Conservation (phyloP, 2,329 filamentous ascomycete species). For the Apiospora sp. region DNA sequence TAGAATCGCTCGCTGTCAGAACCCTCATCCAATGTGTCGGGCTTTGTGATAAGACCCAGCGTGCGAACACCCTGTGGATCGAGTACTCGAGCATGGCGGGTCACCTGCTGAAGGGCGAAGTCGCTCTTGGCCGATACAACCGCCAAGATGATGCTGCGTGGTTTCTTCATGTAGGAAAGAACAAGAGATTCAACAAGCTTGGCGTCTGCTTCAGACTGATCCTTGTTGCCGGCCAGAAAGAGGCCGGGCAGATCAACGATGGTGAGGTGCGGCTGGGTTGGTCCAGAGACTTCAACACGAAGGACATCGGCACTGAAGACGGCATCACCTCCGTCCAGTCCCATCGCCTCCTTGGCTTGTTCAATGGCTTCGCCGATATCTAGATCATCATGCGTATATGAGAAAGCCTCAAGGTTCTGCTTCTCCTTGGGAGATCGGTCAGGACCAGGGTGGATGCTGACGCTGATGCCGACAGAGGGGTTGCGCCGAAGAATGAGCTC, state of each 20-base stretch:
- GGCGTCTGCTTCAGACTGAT: constrained; percentile 53
- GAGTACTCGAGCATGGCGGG: constrained; percentile 50
- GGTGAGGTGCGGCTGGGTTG: constrained; percentile 58
- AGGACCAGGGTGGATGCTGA: neutral
- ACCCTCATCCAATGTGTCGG: constrained; percentile 43
- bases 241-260: constrained; percentile 66
- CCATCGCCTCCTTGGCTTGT: constrained; percentile 42
- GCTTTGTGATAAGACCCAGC: constrained; percentile 58
- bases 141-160: constrained; percentile 65
- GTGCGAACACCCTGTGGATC: constrained; percentile 48
- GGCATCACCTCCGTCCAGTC: constrained; percentile 24
- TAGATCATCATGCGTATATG: neutral
- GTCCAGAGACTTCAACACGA: constrained; percentile 54
- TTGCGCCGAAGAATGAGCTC: neutral
- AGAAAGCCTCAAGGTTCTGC: neutral
- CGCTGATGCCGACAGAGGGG: neutral
- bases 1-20: constrained; percentile 50
- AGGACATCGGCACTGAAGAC: constrained; percentile 55
- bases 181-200: constrained; percentile 55
- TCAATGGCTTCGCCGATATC: constrained; percentile 42
- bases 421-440: neutral
- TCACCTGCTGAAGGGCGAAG: constrained; percentile 63
- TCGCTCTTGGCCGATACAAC: constrained; percentile 63
- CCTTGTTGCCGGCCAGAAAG: constrained; percentile 49
- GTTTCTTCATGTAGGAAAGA: constrained; percentile 60